Conservation (phyloP, 106 monocot genomes). For the Phalaenopsis aphrodite region DNA sequence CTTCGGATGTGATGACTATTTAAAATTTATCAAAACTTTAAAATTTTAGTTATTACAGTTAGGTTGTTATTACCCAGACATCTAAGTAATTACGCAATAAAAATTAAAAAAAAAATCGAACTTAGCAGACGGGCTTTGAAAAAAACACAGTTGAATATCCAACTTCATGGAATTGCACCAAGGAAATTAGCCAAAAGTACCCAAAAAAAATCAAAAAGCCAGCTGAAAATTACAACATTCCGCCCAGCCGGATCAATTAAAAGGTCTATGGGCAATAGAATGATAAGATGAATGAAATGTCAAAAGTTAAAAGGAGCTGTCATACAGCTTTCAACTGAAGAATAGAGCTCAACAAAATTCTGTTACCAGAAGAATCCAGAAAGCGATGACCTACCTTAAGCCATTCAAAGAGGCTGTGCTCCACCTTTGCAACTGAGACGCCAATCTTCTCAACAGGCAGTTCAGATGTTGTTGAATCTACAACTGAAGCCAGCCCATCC, state of each 20-base stretch:
- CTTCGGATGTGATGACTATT: no score
- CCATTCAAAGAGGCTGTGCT: conserved; percentile 92
- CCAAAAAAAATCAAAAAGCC: not conserved
- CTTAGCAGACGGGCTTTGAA: not conserved
- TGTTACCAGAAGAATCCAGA: not conserved
- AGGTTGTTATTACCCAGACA: not conserved
- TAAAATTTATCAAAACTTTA: no score
- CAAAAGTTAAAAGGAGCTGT: not conserved
- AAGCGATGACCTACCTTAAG: conserved; percentile 55
- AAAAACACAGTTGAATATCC: not conserved
- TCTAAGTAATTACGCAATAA: not conserved
- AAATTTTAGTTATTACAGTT: not conserved
- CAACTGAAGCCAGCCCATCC: conserved; percentile 92
- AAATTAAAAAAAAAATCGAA: not conserved
- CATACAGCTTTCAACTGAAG: not conserved
- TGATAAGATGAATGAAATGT: not conserved
- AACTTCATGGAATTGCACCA: not conserved
- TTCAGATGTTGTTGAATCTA: conserved; percentile 80
- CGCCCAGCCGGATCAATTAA: not conserved
- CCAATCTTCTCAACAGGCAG: conserved; percentile 88
- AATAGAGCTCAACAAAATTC: not conserved
- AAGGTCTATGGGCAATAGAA: not conserved
- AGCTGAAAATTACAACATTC: not conserved
- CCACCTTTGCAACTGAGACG: conserved; percentile 90
- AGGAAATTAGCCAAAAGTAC: not conserved